Base-by-base conservation (phyloP, 192 early-diverging fungal species). In the Pilaira anomala region DNA sequence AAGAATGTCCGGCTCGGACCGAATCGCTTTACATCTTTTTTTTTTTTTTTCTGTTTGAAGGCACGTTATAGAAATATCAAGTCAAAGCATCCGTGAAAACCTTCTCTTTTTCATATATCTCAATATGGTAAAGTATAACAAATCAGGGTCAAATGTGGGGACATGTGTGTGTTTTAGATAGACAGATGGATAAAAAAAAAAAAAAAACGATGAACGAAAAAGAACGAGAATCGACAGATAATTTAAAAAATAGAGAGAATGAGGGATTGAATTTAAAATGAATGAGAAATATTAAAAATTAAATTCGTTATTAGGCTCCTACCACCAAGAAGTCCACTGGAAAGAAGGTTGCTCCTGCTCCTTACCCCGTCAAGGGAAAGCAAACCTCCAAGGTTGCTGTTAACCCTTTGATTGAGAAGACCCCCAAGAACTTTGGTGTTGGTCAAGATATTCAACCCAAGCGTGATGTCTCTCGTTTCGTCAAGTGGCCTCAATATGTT, bases 401-500 rank as follows among this genome's bases (percentile, higher is more conserved):
- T 58, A 88, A 97, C 86, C 94, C 96, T 54, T 85, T 98, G 64
- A 88, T 98, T 71, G 97, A 97, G 86, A 92, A 93, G 81, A 82
- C 84, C 55, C 87, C 95, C 63, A 85, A 89, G 72, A 95, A 93
- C 83, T 99, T 96, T 79, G 91, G 90, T 75, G 91, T 99, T 67
- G 97, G 95, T 77, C 92, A 93, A 78, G 93, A 92, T 78, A 87
- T 99, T 76, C 96, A 96, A 85, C 97, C 96, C 76, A 86, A 84
- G 73, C 87, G 89, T 75, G 90, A 99, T 80, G 82, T 99, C 54
- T 86, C 91, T 63, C 93, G 96, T 81, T 99, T 92, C 78, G 91
- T 95, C 75, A 96, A 96, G 82, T 98, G 95, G 97, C 97, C 97
- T 76, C 86, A 95, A 74, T 99, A 99, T 79, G 89, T 99, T 67